Base-by-base conservation (phyloP, 192 early-diverging fungal species). In the Umbelopsis vinacea region DNA sequence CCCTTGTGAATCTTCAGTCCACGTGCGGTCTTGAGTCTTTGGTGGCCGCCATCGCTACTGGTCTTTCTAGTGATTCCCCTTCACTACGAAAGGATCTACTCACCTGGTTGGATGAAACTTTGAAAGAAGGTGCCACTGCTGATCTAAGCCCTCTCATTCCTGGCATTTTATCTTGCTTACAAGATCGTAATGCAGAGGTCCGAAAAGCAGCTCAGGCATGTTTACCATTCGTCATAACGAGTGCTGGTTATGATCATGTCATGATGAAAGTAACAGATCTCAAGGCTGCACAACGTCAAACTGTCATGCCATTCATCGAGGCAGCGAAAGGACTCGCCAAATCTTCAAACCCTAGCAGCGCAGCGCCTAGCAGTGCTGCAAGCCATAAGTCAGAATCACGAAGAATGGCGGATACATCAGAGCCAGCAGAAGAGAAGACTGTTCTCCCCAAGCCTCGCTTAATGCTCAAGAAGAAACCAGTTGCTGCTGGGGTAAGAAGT, bases 101-200 rank as follows among this genome's bases (percentile, higher is more conserved):
- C 46, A 88, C 85, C 21, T 98, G 96, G 94, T 63, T 92, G 3
- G 81, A 83, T 1, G 88, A 93, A 35, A 87, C 86, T 21, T 69
- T 93, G 37, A 87, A 85, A 71, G 71, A 72, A 21, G 54, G 46
- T 2, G 54, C 82, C 11, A 75, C 90, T 11, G 86, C 89, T 0
- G 94, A 96, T 67, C 73, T 93, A 17, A 74, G 81, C 22, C 66
- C 80, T 4, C 78, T 97, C 9, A 81, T 96, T 6, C 82, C 86
- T 55, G 88, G 93, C 11, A 80, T 93, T 24, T 80, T 99, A 17
- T 80, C 89, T 5, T 96, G 93, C 72, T 70, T 97, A 54, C 94
- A 96, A 75, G 98, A 99, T 75, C 89, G 92, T 37, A 94, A 91
- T 67, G 82, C 84, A 2, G 96, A 97, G 17, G 96, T 98, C 17